phyloP scores from a whole-genome alignment of 495 filamentous ascomycete genomes.

The Umbilicaria muhlenbergii region DNA sequence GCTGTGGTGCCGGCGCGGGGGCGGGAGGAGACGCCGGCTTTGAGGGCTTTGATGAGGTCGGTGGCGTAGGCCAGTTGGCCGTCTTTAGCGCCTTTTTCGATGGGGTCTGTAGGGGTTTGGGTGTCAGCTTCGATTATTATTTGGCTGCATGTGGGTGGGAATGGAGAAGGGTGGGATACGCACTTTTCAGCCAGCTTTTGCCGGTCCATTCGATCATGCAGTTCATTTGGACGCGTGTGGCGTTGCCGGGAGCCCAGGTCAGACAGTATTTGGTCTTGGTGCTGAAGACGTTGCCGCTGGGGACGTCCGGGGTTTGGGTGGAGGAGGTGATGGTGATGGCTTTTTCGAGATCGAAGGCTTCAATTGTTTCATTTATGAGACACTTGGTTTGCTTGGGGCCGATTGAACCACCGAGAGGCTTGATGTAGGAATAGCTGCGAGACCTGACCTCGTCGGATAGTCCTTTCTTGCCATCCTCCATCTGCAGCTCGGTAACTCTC shows the following conservation, averaged over 20 bases:
- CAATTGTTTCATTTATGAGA: conserved; percentile 68
- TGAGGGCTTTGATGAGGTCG: conserved; percentile 59
- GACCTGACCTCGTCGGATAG: conserved; percentile 56
- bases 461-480: conserved; percentile 67
- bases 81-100: conserved; percentile 89
- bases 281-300: conserved; percentile 78
- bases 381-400: conserved; percentile 95
- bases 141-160: not conserved
- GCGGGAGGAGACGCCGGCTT: conserved; percentile 52
- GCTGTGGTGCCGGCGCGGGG: conserved; percentile 27
- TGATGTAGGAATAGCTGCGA: conserved; percentile 76
- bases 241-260: conserved; percentile 73
- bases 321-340: conserved; percentile 59
- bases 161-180: conserved; percentile 5
- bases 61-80: conserved; percentile 71
- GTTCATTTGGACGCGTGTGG: conserved; percentile 68
- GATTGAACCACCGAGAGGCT: conserved; percentile 67
- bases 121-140: conserved; percentile 11
- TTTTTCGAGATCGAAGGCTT: conserved; percentile 75
- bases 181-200: conserved; percentile 98
- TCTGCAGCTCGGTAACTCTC: conserved; percentile 71
- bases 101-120: conserved; percentile 44
- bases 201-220: conserved; percentile 91
- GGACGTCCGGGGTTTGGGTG: conserved; percentile 91
- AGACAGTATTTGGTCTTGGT: conserved; percentile 91